Evolutionary conservation across 192 early-diverging fungal genomes (phyloP).

Genomic region (Coemansia aciculifera): DNA sequence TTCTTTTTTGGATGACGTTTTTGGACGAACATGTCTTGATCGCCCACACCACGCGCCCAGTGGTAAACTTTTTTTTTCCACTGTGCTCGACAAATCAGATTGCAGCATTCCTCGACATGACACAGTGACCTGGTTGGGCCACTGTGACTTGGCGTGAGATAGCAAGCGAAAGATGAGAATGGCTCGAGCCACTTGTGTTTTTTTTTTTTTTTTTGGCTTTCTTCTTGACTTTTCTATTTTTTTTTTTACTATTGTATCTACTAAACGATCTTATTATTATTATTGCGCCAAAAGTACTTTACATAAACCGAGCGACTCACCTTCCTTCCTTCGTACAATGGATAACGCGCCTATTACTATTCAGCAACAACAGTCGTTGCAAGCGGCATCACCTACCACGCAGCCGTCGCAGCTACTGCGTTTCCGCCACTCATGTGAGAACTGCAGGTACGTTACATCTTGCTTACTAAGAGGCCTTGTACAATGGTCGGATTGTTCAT

Average conservation of each 20-base stretch:
- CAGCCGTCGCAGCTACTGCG: slow-evolving; percentile 23
- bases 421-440: slow-evolving; percentile 52
- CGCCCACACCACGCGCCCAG: not conserved
- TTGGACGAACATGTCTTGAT: not conserved
- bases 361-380: slow-evolving; percentile 13
- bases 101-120: not conserved
- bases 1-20: not conserved
- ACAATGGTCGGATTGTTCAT: not conserved
- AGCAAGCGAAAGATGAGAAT: not conserved
- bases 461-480: not conserved
- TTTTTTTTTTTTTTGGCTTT: slow-evolving; percentile 2
- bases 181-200: not conserved
- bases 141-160: slow-evolving; percentile 2
- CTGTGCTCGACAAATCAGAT: slow-evolving; percentile 2
- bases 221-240: not conserved
- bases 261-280: not conserved
- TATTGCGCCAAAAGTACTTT: not conserved
- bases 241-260: slow-evolving; percentile 6
- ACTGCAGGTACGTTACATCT: slow-evolving; percentile 43
- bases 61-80: not conserved
- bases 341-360: not conserved
- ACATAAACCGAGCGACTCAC: not conserved
- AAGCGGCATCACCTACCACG: slow-evolving; percentile 13
- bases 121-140: not conserved
- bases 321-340: not conserved